These are phyloP conservation scores for Marasmius fiardii DNA, from an alignment of 1,284 basidiomycete species.

Conservation along the genomic window DNA sequence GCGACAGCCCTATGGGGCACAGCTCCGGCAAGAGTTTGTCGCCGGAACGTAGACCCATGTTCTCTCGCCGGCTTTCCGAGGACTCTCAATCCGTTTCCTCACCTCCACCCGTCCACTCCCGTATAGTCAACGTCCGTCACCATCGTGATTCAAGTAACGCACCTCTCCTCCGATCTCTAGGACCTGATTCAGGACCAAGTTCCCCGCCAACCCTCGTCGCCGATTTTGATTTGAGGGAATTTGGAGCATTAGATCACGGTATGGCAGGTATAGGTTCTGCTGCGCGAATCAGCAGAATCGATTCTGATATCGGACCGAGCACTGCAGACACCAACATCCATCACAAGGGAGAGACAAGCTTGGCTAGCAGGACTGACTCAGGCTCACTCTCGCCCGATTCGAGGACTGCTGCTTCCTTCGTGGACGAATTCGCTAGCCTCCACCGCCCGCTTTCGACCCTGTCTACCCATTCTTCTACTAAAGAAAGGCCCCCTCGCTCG, in stretches of 20 bases:
- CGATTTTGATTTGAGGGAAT: constrained; percentile 23
- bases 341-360: background rate
- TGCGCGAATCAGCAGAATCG: constrained; percentile 24
- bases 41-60: constrained; percentile 9
- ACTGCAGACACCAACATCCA: background rate
- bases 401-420: background rate
- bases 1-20: background rate
- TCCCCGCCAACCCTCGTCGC: background rate
- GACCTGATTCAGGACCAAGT: background rate
- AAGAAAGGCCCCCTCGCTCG: background rate
- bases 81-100: constrained; percentile 8
- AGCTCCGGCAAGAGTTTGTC: background rate
- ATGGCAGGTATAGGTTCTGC: constrained; percentile 45
- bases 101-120: constrained; percentile 14
- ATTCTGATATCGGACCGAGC: constrained; percentile 11
- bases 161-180: background rate
- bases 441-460: background rate
- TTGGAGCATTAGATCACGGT: constrained; percentile 20
- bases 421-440: background rate
- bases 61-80: background rate
- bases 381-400: background rate
- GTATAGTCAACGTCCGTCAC: background rate
- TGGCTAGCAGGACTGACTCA: no score
- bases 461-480: background rate
- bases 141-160: constrained; percentile 1